Evolutionary conservation across 2,329 filamentous ascomycete species (phyloP).

Genomic region (Hawksworthiomyces lignivorus): DNA sequence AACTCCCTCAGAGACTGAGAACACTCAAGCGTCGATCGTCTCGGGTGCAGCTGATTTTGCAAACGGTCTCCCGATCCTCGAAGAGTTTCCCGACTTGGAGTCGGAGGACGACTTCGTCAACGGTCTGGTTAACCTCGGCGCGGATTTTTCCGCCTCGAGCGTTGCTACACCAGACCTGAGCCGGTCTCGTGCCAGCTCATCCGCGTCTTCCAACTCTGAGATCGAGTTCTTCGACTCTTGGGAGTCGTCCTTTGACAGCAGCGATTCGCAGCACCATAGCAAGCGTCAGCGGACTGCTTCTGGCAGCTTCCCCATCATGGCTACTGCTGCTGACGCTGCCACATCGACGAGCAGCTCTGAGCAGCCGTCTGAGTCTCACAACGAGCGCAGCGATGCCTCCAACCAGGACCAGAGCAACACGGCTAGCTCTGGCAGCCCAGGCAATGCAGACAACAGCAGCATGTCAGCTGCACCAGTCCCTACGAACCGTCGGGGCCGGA

Average conservation of each 20-base stretch:
- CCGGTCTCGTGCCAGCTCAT: conserved; percentile 62
- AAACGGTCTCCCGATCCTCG: conserved; percentile 64
- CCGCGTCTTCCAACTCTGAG: conserved; percentile 66
- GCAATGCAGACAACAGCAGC: conserved; percentile 19
- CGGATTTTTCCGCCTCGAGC: conserved; percentile 31
- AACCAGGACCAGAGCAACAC: conserved; percentile 21
- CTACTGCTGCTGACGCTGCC: conserved; percentile 17
- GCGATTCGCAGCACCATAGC: conserved; percentile 48
- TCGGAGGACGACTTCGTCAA: conserved; percentile 82
- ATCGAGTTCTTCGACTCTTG: conserved; percentile 69
- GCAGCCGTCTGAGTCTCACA: conserved; percentile 21
- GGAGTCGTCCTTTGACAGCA: conserved; percentile 48
- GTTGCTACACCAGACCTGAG: conserved; percentile 32
- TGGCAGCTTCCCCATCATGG: conserved; percentile 30
- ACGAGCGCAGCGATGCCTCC: conserved; percentile 19
- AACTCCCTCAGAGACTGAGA: background rate
- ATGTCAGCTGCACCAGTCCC: conserved; percentile 42
- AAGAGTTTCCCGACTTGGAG: conserved; percentile 83
- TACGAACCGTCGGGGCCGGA: conserved; percentile 86
- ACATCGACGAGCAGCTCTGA: conserved; percentile 23
- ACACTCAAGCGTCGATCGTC: conserved; percentile 21
- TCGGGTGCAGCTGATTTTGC: conserved; percentile 46
- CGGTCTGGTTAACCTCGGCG: conserved; percentile 60
- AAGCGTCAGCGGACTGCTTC: conserved; percentile 48
- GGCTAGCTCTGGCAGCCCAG: conserved; percentile 26